Conservation (phyloP, 345 rosid species). For the Conringia planisiliqua region DNA sequence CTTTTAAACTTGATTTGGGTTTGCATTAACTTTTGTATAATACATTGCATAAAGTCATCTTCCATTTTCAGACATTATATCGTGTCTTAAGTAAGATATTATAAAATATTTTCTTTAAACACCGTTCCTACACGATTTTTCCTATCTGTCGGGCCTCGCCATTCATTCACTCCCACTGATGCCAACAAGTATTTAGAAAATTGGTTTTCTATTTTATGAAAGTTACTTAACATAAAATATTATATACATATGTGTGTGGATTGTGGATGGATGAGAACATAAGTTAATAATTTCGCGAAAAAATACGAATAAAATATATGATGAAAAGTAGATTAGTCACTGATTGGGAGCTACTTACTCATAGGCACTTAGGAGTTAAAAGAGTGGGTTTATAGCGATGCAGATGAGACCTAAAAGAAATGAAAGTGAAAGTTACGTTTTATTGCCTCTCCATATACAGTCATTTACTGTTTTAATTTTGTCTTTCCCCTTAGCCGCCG, state of each 20-base stretch:
- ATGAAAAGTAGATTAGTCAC: not conserved
- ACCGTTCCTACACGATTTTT: not conserved
- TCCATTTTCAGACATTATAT: not conserved
- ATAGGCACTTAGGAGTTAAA: not conserved
- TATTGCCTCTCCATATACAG: not conserved
- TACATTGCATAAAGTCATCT: not conserved
- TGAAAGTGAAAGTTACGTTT: not conserved
- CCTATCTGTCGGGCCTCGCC: not conserved
- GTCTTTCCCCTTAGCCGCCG: constrained; percentile 9
- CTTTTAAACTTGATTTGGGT: not conserved
- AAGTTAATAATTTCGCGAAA: not conserved
- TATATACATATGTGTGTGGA: not conserved
- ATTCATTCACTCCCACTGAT: not conserved
- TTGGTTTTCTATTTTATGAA: no score
- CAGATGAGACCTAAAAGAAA: not conserved
- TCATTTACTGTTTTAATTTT: not conserved
- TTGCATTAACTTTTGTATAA: not conserved
- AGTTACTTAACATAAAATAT: not conserved
- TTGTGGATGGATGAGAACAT: not conserved
- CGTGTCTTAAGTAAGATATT: not conserved
- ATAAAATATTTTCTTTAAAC: not conserved
- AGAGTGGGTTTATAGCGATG: not conserved
- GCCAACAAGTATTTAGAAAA: not conserved
- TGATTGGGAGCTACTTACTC: constrained; percentile 14
- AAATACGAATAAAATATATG: not conserved